phyloP scores from a whole-genome alignment of 2,329 filamentous ascomycete species.

The Pseudonectria buxi region DNA sequence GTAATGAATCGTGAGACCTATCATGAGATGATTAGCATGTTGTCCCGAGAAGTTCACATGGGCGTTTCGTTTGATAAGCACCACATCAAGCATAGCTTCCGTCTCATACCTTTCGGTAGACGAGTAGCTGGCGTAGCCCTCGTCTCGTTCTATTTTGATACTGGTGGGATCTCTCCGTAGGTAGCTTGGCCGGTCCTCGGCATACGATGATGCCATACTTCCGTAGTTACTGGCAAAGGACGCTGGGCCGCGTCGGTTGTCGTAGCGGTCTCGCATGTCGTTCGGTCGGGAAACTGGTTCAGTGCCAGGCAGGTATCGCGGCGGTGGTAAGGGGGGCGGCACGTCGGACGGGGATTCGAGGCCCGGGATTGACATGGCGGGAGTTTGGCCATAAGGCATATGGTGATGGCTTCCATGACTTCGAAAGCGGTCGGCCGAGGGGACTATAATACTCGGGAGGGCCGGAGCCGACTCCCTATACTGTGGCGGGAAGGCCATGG shows the following conservation, averaged over 20 bases:
- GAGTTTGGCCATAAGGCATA: conserved; percentile 26
- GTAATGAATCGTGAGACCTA: conserved; percentile 37
- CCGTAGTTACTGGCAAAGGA: conserved; percentile 34
- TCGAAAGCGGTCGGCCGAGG: conserved; percentile 23
- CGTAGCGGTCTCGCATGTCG: conserved; percentile 25
- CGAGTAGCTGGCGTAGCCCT: conserved; percentile 38
- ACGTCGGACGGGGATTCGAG: conserved; percentile 25
- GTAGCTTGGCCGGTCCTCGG: conserved; percentile 29
- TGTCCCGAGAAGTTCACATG: no score
- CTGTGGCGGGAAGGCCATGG: conserved; percentile 32
- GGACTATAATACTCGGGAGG: conserved; percentile 32
- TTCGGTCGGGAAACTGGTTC: conserved; percentile 26
- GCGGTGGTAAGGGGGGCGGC: conserved; percentile 42
- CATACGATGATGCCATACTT: conserved; percentile 30
- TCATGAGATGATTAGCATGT: conserved; percentile 13
- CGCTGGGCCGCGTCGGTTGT: conserved; percentile 20
- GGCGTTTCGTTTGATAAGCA: no score
- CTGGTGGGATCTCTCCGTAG: conserved; percentile 25
- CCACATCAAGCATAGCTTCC: no score
- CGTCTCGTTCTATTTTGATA: conserved; percentile 28
- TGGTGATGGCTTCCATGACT: conserved; percentile 23
- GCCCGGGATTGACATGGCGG: conserved; percentile 38
- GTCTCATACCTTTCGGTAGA: conserved; percentile 31
- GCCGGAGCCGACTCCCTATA: conserved; percentile 28
- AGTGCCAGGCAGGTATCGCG: conserved; percentile 30